Conservation (phyloP, 2,329 filamentous ascomycete genomes). For the Xylaria hypoxylon region DNA sequence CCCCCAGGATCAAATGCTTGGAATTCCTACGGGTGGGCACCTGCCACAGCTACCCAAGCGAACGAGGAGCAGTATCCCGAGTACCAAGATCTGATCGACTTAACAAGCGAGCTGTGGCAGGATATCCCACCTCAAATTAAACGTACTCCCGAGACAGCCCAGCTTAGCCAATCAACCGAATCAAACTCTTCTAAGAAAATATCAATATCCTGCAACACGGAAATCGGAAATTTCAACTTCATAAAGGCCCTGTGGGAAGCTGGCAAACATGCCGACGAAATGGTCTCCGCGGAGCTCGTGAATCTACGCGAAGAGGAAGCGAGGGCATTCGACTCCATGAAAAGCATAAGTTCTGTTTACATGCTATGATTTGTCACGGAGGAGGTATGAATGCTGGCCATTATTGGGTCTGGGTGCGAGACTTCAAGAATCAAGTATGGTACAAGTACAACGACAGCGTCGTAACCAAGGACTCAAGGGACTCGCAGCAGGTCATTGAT, state of each 20-base stretch:
- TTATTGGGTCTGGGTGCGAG: conserved; percentile 97
- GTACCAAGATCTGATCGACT: conserved; percentile 22
- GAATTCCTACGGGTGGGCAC: conserved; percentile 8
- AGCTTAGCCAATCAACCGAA: conserved; percentile 22
- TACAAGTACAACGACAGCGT: conserved; percentile 92
- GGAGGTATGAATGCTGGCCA: conserved; percentile 81
- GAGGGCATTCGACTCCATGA: conserved; percentile 71
- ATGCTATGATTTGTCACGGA: conserved; percentile 93
- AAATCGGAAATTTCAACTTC: conserved; percentile 24
- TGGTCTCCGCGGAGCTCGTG: conserved; percentile 61
- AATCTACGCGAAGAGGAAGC: conserved; percentile 53
- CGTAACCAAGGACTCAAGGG: conserved; percentile 74
- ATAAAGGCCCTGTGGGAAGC: conserved; percentile 41
- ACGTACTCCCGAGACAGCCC: conserved; percentile 21
- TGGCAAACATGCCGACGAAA: conserved; percentile 50
- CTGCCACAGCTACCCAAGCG: background rate
- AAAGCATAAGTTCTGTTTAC: conserved; percentile 81
- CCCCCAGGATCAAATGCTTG: conserved; percentile 7
- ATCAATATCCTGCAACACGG: conserved; percentile 8
- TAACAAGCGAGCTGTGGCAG: conserved; percentile 25
- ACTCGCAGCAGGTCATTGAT: conserved; percentile 75
- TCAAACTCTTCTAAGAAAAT: conserved; percentile 33
- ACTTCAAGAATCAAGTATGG: conserved; percentile 85
- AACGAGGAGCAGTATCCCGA: background rate
- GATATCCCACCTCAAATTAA: conserved; percentile 39